Percentiles rank a stretch among this genome's conserved stretches.
phyloP scores from a whole-genome alignment of 192 early-diverging fungal species.

The Endogone sp. region DNA sequence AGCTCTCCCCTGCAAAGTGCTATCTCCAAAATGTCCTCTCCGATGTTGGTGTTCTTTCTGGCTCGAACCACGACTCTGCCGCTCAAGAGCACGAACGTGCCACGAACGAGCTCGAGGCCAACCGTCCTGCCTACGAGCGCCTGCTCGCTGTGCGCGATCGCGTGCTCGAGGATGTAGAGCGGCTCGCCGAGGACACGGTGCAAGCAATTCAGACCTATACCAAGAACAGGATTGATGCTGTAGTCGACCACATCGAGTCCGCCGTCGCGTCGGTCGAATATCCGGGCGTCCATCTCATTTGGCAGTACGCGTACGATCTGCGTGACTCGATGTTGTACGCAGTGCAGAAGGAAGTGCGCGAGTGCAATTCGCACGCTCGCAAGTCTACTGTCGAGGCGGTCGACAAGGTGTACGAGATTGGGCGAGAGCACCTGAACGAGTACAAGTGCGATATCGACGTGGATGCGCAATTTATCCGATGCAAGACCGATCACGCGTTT shows the following conservation, averaged over 20 bases:
- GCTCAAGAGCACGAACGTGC: conserved; percentile 58
- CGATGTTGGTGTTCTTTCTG: conserved; percentile 73
- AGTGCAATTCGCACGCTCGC: conserved; percentile 54
- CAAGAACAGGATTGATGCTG: conserved; percentile 32
- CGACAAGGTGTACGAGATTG: conserved; percentile 36
- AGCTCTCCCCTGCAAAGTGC: conserved; percentile 90
- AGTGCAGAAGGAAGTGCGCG: conserved; percentile 57
- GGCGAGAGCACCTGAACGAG: conserved; percentile 28
- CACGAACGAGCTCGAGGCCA: conserved; percentile 54
- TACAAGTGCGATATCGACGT: conserved; percentile 18
- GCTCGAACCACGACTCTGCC: conserved; percentile 63
- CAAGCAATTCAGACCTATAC: conserved; percentile 45
- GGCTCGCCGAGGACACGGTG: conserved; percentile 56
- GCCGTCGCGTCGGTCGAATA: conserved; percentile 69
- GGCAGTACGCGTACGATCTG: conserved; percentile 84
- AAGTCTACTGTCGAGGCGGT: conserved; percentile 32
- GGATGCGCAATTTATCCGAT: conserved; percentile 14
- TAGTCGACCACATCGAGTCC: conserved; percentile 66
- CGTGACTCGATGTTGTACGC: conserved; percentile 62
- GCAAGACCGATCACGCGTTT: conserved; percentile 12
- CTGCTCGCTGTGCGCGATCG: conserved; percentile 70
- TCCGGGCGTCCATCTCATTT: conserved; percentile 75
- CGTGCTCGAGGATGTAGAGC: conserved; percentile 60
- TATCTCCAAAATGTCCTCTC: conserved; percentile 83
- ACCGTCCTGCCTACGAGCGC: conserved; percentile 70